These are phyloP conservation scores for Ustilago cynodontis DNA, from an alignment of 1,284 basidiomycete genomes.

Conservation along the genomic window DNA sequence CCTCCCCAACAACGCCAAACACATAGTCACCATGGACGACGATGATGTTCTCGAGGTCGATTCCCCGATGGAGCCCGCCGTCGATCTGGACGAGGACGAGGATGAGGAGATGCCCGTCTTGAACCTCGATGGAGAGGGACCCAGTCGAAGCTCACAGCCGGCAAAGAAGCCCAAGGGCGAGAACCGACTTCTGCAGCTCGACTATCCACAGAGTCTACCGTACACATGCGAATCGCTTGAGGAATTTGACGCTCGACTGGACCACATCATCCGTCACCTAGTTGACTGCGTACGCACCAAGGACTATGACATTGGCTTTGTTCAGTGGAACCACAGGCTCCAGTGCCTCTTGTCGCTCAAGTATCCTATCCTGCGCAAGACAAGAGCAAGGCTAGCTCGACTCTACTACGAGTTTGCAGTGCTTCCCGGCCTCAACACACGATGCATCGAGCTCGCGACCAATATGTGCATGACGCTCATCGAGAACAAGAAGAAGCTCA, in stretches of 20 bases:
- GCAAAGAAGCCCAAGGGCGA: slow-evolving; percentile 39
- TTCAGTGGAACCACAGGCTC: slow-evolving; percentile 74
- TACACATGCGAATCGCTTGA: slow-evolving; percentile 84
- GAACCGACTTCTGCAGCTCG: slow-evolving; percentile 55
- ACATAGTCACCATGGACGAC: slow-evolving; percentile 50
- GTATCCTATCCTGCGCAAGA: slow-evolving; percentile 72
- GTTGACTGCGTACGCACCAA: slow-evolving; percentile 82
- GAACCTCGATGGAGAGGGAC: slow-evolving; percentile 31
- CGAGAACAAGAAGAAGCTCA: slow-evolving; percentile 82
- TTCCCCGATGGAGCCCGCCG: slow-evolving; percentile 56
- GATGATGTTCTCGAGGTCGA: slow-evolving; percentile 58
- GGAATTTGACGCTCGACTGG: slow-evolving; percentile 83
- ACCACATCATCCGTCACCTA: slow-evolving; percentile 81
- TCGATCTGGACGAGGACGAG: slow-evolving; percentile 54
- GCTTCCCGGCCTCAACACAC: slow-evolving; percentile 81
- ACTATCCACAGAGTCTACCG: slow-evolving; percentile 74
- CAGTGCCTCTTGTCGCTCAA: slow-evolving; percentile 68
- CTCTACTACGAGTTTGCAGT: slow-evolving; percentile 85
- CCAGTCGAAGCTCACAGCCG: slow-evolving; percentile 19
- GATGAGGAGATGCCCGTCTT: slow-evolving; percentile 49
- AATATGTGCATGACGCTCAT: slow-evolving; percentile 80
- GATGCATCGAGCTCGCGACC: slow-evolving; percentile 78
- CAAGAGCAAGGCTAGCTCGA: slow-evolving; percentile 81
- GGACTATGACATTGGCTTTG: slow-evolving; percentile 72
- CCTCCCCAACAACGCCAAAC: neutral